A percentile compares a stretch with the other conserved stretches of the same genome.
These are phyloP conservation scores for Letharia lupina DNA, from an alignment of 495 filamentous ascomycete genomes.

Conservation along the genomic window DNA sequence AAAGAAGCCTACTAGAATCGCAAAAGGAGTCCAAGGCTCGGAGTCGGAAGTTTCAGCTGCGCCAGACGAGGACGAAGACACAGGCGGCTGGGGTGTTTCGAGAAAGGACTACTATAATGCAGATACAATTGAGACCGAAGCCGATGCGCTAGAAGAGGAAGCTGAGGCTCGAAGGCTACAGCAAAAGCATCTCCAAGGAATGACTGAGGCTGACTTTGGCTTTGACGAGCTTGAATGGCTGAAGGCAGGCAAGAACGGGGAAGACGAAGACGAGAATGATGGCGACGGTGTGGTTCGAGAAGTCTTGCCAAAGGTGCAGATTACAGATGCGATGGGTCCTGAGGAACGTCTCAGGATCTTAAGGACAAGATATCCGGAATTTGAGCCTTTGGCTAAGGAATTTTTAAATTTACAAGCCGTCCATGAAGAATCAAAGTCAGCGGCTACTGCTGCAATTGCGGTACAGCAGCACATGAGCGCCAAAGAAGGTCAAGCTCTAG, in stretches of 20 bases:
- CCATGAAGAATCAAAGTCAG: conserved; percentile 47
- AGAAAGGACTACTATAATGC: conserved; percentile 89
- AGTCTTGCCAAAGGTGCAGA: conserved; percentile 68
- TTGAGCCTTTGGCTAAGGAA: conserved; percentile 74
- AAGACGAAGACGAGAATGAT: conserved; percentile 32
- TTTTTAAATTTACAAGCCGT: conserved; percentile 62
- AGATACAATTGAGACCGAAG: conserved; percentile 81
- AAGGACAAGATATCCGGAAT: conserved; percentile 79
- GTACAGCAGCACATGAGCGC: conserved; percentile 30
- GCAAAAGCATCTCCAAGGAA: conserved; percentile 74
- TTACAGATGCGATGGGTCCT: conserved; percentile 67
- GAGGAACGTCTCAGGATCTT: conserved; percentile 72
- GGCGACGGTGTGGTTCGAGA: conserved; percentile 60
- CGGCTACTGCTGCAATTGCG: conserved; percentile 47
- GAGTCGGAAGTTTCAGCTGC: conserved; percentile 32
- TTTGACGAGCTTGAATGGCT: conserved; percentile 86
- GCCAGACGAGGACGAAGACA: conserved; percentile 63
- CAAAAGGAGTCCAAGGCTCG: conserved; percentile 15
- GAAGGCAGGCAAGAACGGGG: conserved; percentile 36
- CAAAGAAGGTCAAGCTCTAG: neutral
- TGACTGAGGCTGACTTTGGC: conserved; percentile 84
- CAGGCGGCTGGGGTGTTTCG: conserved; percentile 75
- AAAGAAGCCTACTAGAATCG: neutral
- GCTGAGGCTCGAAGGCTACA: conserved; percentile 78
- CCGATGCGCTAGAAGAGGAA: conserved; percentile 88